Conservation (phyloP, 2,329 filamentous ascomycete species). For the Aspergillus melleus region DNA sequence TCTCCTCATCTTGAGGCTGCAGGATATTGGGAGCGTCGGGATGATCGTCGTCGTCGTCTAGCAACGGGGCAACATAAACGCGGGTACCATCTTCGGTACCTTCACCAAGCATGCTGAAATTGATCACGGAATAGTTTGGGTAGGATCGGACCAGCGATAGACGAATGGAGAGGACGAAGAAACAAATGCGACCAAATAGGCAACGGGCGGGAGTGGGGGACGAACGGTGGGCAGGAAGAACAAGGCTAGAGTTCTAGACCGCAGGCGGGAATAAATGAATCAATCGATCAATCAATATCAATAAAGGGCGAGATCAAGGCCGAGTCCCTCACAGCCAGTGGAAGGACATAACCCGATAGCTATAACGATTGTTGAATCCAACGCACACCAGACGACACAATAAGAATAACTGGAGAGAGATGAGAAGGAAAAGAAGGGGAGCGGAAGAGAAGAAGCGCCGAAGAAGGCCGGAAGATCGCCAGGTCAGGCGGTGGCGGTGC, state of each 20-base stretch:
- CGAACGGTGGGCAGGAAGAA: conserved; percentile 11
- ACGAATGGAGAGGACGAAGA: not conserved
- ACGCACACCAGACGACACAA: not conserved
- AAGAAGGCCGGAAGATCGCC: not conserved
- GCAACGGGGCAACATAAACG: conserved; percentile 33
- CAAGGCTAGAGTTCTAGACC: conserved; percentile 18
- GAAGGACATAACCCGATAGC: conserved; percentile 8
- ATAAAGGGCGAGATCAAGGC: not conserved
- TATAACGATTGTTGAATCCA: not conserved
- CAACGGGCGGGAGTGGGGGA: conserved; percentile 9
- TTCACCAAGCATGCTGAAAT: conserved; percentile 30
- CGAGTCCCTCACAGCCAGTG: conserved; percentile 12
- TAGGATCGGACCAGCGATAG: conserved; percentile 13
- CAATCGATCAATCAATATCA: not conserved
- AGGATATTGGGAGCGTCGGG: conserved; percentile 37
- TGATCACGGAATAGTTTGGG: not conserved
- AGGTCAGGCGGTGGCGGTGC: not conserved
- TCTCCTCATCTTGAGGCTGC: conserved; percentile 30
- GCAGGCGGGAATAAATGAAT: conserved; percentile 1
- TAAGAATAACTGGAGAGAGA: not conserved
- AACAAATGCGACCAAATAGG: not conserved
- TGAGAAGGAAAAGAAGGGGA: not conserved
- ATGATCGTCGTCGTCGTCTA: conserved; percentile 36
- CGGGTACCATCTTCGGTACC: conserved; percentile 32
- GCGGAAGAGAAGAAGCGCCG: not conserved